Evolutionary conservation across 2,329 filamentous ascomycete genomes (phyloP).

Genomic region (Myriosclerotinia curreyana): DNA sequence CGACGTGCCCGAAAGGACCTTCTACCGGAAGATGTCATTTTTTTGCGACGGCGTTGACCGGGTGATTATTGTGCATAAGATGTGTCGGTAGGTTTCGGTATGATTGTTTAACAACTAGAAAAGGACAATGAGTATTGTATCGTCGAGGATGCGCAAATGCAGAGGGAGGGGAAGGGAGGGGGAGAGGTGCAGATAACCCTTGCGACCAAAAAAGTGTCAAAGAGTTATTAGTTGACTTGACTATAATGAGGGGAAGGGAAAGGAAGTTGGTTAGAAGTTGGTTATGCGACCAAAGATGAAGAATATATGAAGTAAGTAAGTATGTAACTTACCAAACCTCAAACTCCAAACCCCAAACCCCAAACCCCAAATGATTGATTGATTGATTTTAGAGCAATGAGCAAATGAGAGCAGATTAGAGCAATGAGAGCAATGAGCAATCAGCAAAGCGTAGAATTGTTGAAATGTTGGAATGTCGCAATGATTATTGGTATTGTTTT

Average conservation of each 20-base stretch:
- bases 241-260: constrained; percentile 8
- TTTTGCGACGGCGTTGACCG: constrained; percentile 24
- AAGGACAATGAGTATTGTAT: constrained; percentile 20
- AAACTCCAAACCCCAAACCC: too few species aligned
- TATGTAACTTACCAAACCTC: too few species aligned
- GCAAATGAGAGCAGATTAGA: too few species aligned
- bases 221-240: too few species aligned
- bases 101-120: constrained; percentile 6
- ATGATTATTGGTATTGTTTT: too few species aligned
- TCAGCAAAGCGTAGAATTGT: background rate
- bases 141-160: background rate
- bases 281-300: constrained; percentile 7
- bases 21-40: constrained; percentile 44
- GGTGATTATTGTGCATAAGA: constrained; percentile 19
- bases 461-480: background rate
- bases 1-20: constrained; percentile 41
- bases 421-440: constrained; percentile 7
- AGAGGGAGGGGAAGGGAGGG: constrained; percentile 24
- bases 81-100: constrained; percentile 4
- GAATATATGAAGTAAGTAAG: too few species aligned
- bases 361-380: constrained; percentile 4
- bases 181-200: constrained; percentile 22
- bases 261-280: constrained; percentile 5
- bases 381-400: too few species aligned
- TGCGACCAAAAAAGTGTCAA: constrained; percentile 31